Conservation (phyloP, 108 stramenopile species). For the Cyclotella baltica region DNA sequence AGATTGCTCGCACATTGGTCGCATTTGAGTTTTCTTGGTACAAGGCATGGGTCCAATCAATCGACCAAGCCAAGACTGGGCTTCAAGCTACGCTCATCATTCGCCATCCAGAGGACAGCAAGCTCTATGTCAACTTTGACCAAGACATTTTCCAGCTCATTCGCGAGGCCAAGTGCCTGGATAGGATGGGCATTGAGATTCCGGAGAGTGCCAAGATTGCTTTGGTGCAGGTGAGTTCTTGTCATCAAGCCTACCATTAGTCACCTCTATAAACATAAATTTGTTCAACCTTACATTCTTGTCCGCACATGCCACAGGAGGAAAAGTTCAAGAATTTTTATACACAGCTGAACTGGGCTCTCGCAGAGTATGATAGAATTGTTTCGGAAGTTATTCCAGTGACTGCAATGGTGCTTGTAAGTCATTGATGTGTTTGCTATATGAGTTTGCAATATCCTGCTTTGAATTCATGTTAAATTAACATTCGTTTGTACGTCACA, state of each 20-base stretch:
- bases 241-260: background rate
- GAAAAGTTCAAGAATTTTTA: conserved; percentile 92
- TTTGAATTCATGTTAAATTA: no score
- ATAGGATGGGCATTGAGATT: conserved; percentile 91
- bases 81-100: conserved; percentile 94
- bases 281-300: background rate
- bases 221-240: conserved; percentile 66
- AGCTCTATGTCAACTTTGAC: conserved; percentile 94
- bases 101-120: conserved; percentile 88
- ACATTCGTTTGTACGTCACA: background rate
- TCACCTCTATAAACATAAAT: background rate
- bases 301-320: conserved; percentile 42
- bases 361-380: conserved; percentile 88
- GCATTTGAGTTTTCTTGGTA: conserved; percentile 94
- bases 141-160: conserved; percentile 92
- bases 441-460: background rate
- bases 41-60: conserved; percentile 91
- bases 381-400: conserved; percentile 87
- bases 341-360: conserved; percentile 86
- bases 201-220: conserved; percentile 91
- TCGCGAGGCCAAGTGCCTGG: conserved; percentile 90
- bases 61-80: conserved; percentile 91
- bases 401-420: conserved; percentile 75
- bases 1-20: conserved; percentile 89
- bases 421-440: conserved; percentile 1